Conservation (phyloP, 192 early-diverging fungal genomes). For the Radiomyces spectabilis region DNA sequence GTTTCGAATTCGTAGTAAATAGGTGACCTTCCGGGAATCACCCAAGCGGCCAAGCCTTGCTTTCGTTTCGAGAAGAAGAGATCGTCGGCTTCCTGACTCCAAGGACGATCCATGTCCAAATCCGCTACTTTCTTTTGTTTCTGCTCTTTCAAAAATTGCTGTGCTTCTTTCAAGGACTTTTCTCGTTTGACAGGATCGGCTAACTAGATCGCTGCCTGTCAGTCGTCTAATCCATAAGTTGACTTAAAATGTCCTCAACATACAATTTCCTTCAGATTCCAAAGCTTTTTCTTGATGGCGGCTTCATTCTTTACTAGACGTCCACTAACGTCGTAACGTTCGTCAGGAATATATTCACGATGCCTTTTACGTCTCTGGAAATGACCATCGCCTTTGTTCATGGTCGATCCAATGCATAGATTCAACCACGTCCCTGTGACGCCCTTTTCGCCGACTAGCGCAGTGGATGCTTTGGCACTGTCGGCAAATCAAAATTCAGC, state of each 20-base stretch:
- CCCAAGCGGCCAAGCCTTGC: conserved; percentile 19
- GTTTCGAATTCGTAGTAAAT: conserved; percentile 31
- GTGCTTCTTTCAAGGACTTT: conserved; percentile 20
- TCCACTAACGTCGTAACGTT: too few species aligned
- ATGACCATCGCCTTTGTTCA: too few species aligned
- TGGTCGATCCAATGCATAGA: too few species aligned
- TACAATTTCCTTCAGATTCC: conserved; percentile 30
- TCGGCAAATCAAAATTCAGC: too few species aligned
- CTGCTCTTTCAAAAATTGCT: conserved; percentile 16
- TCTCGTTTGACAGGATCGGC: neutral
- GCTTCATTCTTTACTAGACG: too few species aligned
- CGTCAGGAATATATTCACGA: too few species aligned
- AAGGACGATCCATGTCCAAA: neutral
- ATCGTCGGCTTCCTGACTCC: conserved; percentile 26
- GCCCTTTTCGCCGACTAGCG: too few species aligned
- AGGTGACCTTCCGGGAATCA: conserved; percentile 18
- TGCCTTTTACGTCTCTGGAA: too few species aligned
- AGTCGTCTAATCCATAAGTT: neutral
- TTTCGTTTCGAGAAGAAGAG: conserved; percentile 26
- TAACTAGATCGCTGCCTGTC: neutral
- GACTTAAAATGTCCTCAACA: neutral
- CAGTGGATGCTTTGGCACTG: too few species aligned
- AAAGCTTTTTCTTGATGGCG: too few species aligned
- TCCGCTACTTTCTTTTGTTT: neutral
- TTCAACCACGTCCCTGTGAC: too few species aligned